Conservation (phyloP, 2,329 filamentous ascomycete genomes). For the Penicillium verrucosum region DNA sequence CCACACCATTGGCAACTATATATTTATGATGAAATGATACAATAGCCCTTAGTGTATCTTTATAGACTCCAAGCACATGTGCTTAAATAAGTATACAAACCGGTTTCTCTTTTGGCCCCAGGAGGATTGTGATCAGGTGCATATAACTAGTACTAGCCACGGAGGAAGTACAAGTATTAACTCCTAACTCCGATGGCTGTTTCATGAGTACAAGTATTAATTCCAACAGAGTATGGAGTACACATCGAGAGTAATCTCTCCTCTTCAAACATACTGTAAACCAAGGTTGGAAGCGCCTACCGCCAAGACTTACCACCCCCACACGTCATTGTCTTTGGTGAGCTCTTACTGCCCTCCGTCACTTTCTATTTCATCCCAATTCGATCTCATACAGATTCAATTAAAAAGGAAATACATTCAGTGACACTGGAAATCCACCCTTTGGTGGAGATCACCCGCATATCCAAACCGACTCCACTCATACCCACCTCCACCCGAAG, state of each 20-base stretch:
- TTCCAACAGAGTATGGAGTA: not conserved
- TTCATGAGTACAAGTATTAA: not conserved
- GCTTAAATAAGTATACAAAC: too few relatives aligned
- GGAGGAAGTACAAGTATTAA: not conserved
- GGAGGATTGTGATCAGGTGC: not conserved
- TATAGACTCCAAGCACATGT: not conserved
- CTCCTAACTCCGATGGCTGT: too few relatives aligned
- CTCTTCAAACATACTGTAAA: not conserved
- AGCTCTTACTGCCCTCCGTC: not conserved
- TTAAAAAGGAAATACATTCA: not conserved
- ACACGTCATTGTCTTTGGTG: not conserved
- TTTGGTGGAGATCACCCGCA: not conserved
- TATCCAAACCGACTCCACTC: slow-evolving; percentile 1
- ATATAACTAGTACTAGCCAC: not conserved
- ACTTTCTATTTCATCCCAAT: not conserved
- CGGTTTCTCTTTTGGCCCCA: not conserved
- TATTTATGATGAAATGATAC: not conserved
- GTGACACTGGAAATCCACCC: not conserved
- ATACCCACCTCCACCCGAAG: slow-evolving; percentile 3
- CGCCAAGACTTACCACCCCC: not conserved
- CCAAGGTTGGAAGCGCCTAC: not conserved
- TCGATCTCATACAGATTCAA: not conserved
- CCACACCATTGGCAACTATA: not conserved
- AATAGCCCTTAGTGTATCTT: not conserved
- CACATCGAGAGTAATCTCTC: not conserved